phyloP scores from a whole-genome alignment of 148 eudicot genomes.

The Persicaria tinctoria region DNA sequence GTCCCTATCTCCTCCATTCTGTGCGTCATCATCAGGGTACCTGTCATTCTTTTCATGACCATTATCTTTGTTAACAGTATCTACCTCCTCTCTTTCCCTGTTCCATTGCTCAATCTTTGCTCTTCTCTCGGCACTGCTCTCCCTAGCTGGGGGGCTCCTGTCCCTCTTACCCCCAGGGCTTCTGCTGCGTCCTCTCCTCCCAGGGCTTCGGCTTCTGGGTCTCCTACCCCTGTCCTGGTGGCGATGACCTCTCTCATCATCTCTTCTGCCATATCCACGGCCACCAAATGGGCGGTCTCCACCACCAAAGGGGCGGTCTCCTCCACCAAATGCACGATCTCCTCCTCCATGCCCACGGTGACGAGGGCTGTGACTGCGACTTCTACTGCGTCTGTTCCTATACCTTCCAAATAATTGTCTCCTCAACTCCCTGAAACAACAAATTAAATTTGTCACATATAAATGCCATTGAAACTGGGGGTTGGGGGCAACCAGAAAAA shows the following conservation, averaged over 20 bases:
- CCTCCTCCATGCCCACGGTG: slow-evolving; percentile 41
- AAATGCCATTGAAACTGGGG: slow-evolving; percentile 1
- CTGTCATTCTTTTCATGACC: slow-evolving; percentile 23
- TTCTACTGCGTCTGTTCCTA: slow-evolving; percentile 65
- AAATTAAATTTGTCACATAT: not conserved
- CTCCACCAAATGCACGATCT: slow-evolving; percentile 22
- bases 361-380: slow-evolving; percentile 82
- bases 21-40: slow-evolving; percentile 20
- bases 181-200: slow-evolving; percentile 81
- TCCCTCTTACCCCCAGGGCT: slow-evolving; percentile 82
- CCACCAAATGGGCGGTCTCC: slow-evolving; percentile 65
- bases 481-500: not conserved
- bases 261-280: slow-evolving; percentile 82
- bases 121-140: slow-evolving; percentile 94
- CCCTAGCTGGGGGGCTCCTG: slow-evolving; percentile 66
- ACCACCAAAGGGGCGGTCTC: slow-evolving; percentile 60
- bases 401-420: slow-evolving; percentile 73
- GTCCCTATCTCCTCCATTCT: slow-evolving; percentile 28
- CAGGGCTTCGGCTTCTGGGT: slow-evolving; percentile 91
- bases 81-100: slow-evolving; percentile 67
- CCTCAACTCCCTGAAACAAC: slow-evolving; percentile 61
- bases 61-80: slow-evolving; percentile 29
- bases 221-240: slow-evolving; percentile 64
- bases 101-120: slow-evolving; percentile 98
- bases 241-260: slow-evolving; percentile 58